phyloP scores from a whole-genome alignment of 73 alveolate genomes.

The Breviolum minutum region DNA sequence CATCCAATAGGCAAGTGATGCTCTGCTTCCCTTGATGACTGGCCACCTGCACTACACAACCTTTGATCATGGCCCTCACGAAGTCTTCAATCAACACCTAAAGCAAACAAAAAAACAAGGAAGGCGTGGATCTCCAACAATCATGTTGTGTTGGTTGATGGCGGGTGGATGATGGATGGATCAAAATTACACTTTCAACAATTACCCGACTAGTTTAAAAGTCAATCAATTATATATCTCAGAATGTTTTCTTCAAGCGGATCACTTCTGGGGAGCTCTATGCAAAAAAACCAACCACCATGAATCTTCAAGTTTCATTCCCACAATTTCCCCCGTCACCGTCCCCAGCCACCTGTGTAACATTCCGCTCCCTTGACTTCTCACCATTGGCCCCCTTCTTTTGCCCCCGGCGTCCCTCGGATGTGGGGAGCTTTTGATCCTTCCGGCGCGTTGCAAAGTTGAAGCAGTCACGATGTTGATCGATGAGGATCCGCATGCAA shows the following conservation, averaged over 20 bases:
- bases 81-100: conserved; percentile 36
- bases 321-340: too few relatives aligned
- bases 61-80: conserved; percentile 16
- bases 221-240: too few relatives aligned
- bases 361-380: conserved; percentile 1
- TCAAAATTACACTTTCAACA: too few relatives aligned
- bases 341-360: neutral
- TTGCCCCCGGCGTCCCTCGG: neutral
- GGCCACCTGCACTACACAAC: conserved; percentile 12
- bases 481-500: conserved; percentile 48
- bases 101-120: too few relatives aligned
- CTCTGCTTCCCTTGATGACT: neutral
- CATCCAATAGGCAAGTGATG: neutral
- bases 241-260: too few relatives aligned
- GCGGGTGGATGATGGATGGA: neutral
- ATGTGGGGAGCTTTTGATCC: neutral
- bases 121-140: too few relatives aligned
- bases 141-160: neutral
- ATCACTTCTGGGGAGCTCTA: too few relatives aligned
- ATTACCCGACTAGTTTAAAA: too few relatives aligned
- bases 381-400: neutral
- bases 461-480: conserved; percentile 36
- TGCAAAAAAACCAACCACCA: too few relatives aligned
- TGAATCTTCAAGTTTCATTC: too few relatives aligned
- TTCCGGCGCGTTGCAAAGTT: neutral